A percentile compares a stretch with the other conserved stretches of the same genome.
phyloP scores from a whole-genome alignment of 176 grass and related monocot species.

The Carex parvula region DNA sequence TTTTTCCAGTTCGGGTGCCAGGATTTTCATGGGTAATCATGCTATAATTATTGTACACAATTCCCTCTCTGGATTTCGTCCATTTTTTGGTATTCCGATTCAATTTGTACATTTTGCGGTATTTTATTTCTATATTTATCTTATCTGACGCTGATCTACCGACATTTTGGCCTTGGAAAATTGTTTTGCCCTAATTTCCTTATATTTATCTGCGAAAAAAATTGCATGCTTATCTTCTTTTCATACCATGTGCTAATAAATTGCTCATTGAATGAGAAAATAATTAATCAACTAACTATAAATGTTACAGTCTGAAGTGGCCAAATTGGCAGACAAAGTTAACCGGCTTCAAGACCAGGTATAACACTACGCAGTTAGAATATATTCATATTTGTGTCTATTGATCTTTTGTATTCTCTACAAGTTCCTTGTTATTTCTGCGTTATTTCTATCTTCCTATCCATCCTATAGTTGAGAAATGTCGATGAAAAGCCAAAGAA shows the following conservation, averaged over 20 bases:
- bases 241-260: neutral
- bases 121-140: neutral
- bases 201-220: neutral
- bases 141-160: neutral
- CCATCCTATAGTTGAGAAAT: constrained; percentile 67
- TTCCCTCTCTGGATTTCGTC: neutral
- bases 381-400: constrained; percentile 20
- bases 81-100: neutral
- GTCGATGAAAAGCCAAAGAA: constrained; percentile 31
- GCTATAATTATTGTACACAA: neutral
- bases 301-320: constrained; percentile 61
- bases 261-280: neutral
- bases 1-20: neutral
- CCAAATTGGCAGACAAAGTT: constrained; percentile 53
- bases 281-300: constrained; percentile 20
- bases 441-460: constrained; percentile 4
- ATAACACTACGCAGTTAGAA: constrained; percentile 22
- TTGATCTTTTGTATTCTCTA: neutral
- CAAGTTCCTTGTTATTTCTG: neutral
- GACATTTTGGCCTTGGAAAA: neutral
- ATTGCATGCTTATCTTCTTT: neutral
- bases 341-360: constrained; percentile 81
- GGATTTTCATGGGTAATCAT: neutral
- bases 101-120: neutral
- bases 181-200: neutral